Evolutionary conservation across 495 filamentous ascomycete genomes (phyloP).

Genomic region (Sphaerosporella brunnea): DNA sequence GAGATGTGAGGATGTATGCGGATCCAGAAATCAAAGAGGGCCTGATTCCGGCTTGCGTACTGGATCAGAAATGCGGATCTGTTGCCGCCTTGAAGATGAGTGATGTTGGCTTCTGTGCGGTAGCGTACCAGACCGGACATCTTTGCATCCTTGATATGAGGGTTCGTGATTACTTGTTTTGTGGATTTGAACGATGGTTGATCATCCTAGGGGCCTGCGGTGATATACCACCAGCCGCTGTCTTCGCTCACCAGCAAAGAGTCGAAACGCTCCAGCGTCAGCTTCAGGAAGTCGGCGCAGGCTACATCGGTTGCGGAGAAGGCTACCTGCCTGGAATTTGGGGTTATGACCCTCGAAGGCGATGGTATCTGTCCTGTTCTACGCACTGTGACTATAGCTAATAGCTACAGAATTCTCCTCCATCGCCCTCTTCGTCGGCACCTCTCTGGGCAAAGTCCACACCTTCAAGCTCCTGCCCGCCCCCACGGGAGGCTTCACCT

Average conservation of each 20-base stretch:
- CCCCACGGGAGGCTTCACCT: slow-evolving; percentile 50
- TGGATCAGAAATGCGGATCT: slow-evolving; percentile 63
- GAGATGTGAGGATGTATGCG: slow-evolving; percentile 50
- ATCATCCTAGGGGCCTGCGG: slow-evolving; percentile 58
- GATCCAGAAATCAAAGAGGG: slow-evolving; percentile 72
- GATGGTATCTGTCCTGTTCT: slow-evolving; percentile 38
- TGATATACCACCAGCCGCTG: slow-evolving; percentile 60
- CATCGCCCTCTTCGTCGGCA: slow-evolving; percentile 82
- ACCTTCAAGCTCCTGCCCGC: slow-evolving; percentile 81
- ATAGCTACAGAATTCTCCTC: slow-evolving; percentile 59
- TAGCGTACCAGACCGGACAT: slow-evolving; percentile 63
- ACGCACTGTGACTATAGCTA: neutral
- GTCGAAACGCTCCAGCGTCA: slow-evolving; percentile 46
- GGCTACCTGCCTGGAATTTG: slow-evolving; percentile 70
- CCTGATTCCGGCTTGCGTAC: slow-evolving; percentile 57
- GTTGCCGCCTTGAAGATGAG: slow-evolving; percentile 65
- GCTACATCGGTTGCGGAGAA: slow-evolving; percentile 39
- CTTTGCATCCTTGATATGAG: slow-evolving; percentile 62
- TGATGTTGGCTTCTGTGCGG: slow-evolving; percentile 78
- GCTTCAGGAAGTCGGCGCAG: slow-evolving; percentile 39
- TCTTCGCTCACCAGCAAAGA: no score
- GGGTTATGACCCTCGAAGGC: slow-evolving; percentile 77
- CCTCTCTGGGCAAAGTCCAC: slow-evolving; percentile 58
- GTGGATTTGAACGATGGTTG: no score
- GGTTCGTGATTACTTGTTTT: slow-evolving; percentile 12